Evolutionary conservation across 345 rosid species (phyloP).

Genomic region (Aquilaria malaccensis): DNA sequence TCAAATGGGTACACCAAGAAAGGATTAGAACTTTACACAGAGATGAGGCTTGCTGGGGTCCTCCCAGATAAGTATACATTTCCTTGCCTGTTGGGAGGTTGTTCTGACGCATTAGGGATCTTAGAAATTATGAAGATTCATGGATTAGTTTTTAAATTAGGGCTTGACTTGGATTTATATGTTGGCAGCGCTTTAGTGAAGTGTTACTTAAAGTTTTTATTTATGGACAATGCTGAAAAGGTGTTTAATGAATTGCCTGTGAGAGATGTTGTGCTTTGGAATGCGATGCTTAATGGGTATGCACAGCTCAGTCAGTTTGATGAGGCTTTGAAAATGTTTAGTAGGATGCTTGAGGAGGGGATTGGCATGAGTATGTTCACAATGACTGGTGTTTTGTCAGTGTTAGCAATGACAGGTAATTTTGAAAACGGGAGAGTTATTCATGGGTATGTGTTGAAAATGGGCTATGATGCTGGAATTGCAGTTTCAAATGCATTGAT

Average conservation of each 20-base stretch:
- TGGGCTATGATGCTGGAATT: slow-evolving; percentile 26
- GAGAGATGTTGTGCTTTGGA: slow-evolving; percentile 57
- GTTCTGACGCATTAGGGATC: slow-evolving; percentile 35
- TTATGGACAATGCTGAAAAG: slow-evolving; percentile 34
- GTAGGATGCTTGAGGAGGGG: slow-evolving; percentile 35
- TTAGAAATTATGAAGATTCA: slow-evolving; percentile 43
- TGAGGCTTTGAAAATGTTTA: slow-evolving; percentile 36
- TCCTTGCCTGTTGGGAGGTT: slow-evolving; percentile 53
- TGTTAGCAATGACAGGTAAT: slow-evolving; percentile 34
- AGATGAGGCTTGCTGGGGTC: slow-evolving; percentile 36
- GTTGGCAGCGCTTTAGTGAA: slow-evolving; percentile 47
- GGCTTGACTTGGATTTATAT: slow-evolving; percentile 40
- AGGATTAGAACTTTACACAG: slow-evolving; percentile 34
- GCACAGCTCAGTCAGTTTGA: slow-evolving; percentile 36
- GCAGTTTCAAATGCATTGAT: slow-evolving; percentile 50
- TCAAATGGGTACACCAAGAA: slow-evolving; percentile 27
- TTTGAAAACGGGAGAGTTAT: slow-evolving; percentile 31
- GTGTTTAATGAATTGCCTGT: slow-evolving; percentile 51
- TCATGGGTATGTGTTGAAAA: slow-evolving; percentile 42
- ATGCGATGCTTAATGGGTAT: slow-evolving; percentile 55
- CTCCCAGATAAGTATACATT: slow-evolving; percentile 54
- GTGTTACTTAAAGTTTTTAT: slow-evolving; percentile 30
- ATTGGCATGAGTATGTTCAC: slow-evolving; percentile 31
- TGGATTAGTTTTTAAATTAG: slow-evolving; percentile 43
- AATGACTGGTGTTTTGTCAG: slow-evolving; percentile 43